These are phyloP conservation scores for Guyanaporus albipodus DNA, from an alignment of 768 basidiomycete species.

Conservation along the genomic window DNA sequence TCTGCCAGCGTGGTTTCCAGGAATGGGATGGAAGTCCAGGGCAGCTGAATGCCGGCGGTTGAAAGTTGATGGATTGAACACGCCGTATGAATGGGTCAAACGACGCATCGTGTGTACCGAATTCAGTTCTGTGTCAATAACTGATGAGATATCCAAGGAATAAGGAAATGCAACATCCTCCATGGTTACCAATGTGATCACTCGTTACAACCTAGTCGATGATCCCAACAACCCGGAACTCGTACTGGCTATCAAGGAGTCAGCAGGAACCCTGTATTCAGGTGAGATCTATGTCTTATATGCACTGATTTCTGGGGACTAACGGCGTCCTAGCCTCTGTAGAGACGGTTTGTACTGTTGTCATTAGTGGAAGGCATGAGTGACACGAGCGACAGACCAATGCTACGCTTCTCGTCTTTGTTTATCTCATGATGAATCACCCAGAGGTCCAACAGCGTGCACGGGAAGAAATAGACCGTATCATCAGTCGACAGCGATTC, in stretches of 20 bases:
- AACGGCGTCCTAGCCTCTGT: background rate
- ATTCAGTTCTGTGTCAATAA: background rate
- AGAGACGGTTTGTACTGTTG: background rate
- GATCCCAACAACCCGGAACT: conserved; percentile 6
- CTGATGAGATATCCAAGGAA: background rate
- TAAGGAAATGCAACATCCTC: conserved; percentile 8
- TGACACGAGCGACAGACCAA: no score
- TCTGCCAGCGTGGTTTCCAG: conserved; percentile 26
- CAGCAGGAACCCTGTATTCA: background rate
- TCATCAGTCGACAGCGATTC: conserved; percentile 26
- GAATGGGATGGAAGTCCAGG: conserved; percentile 21
- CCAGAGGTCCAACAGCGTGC: conserved; percentile 26
- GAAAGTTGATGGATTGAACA: conserved; percentile 5
- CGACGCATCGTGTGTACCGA: background rate
- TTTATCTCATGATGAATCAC: no score
- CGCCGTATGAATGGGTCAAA: conserved; percentile 11
- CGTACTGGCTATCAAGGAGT: background rate
- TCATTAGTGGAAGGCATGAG: background rate
- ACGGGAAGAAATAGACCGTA: conserved; percentile 31
- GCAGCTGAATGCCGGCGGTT: conserved; percentile 10
- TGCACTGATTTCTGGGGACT: background rate
- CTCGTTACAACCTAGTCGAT: background rate
- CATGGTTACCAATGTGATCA: conserved; percentile 18
- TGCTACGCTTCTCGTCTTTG: conserved; percentile 13
- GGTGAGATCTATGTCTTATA: background rate